Evolutionary conservation across 208 protist genomes (phyloP), one percentile per base, ranked within the genome.

Genomic region (Leishmania amazonensis): DNA sequence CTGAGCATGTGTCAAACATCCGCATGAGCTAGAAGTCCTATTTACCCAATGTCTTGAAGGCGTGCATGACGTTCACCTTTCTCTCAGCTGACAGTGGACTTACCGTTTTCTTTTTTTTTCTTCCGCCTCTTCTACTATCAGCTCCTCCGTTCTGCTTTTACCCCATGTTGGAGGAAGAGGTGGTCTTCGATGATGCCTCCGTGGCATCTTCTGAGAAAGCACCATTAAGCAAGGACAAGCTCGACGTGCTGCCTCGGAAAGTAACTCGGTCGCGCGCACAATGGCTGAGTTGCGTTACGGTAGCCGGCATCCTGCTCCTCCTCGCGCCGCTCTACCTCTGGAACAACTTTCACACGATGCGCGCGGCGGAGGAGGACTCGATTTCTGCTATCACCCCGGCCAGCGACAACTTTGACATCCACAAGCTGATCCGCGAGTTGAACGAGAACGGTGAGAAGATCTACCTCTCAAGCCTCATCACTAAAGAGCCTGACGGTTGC

Each of bases 361-460:
- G 40, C 31, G 42, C 31, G 1, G n/a, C 62, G 6, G 64, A 3
- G 6, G 5, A 24, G 17, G 28, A 13, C 15, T 78, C 77, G 1
- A 51, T 64, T 0, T 81, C 82, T 2, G 54, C 49, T 9, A 8
- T 79, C 0, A 13, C 42, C 9, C 21, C 31, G 1, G 8, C 64
- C 53, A 47, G 74, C 7, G 64, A 68, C 24, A 28, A 57, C 1
- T 31, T 71, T 5, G 78, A 81, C 73, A 60, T 62, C n/a, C 11
- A 45, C 1, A 19, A 64, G 17, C 13, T 81, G 1, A 74, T 78
- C 11, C 47, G 19, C 8, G 57, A 72, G 13, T 64, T 81, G n/a
- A 81, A 85, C 70, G 1, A 49, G 0, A 42, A 51, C n/a, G 76
- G 73, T 42, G 21, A 51, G 70, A 40, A 47, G 54, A 70, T 80